Evolutionary conservation across 169 alveolate genomes (phyloP), one percentile per base, ranked within the genome.

Genomic region (Eimeria sp.): DNA sequence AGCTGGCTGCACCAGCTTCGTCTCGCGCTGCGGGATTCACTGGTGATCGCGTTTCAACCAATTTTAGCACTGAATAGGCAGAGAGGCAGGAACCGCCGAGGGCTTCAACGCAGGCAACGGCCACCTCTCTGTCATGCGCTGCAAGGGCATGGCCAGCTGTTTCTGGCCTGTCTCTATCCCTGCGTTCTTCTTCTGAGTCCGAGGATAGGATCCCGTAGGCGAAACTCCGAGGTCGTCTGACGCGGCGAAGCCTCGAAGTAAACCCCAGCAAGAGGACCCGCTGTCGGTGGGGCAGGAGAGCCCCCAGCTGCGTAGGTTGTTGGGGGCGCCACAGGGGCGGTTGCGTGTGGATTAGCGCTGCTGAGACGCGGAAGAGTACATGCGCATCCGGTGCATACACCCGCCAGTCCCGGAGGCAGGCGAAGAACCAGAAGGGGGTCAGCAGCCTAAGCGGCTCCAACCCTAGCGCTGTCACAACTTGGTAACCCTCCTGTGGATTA

Each of bases 351-450:
- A 47, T 58, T 13, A 87, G 93, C 0, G 93, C 93, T 43, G 93
- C 83, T n/a, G 93, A 87, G n/a, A 63, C 93, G 58, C 93, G 78
- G 49, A 87, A 87, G 40, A 87, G 93, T 20, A 65, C 47, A 63
- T 87, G 93, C 14, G 93, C 83, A 20, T 87, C 93, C 13, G 83
- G 82, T 30, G 93, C 82, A 63, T 87, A 87, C 83, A 87, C 65
- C 18, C 93, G 93, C 82, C 93, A 49, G 49, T 87, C 93, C 3
- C 93, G 82, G 51, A 87, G 93, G 54, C 93, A 87, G 51, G 93
- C 93, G 51, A 87, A 87, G 25, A 87, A 65, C 93, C 93, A 87
- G 47, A 58, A 87, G 3, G 93, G 93, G 11, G 82, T 87, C 83
- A 87, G 49, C 47, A 87, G 40, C 83, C 93, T 20, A 25, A 87